Conservation (phyloP, 225 moss, liverwort and hornwort genomes). For the Rhytidiadelphus loreus region DNA sequence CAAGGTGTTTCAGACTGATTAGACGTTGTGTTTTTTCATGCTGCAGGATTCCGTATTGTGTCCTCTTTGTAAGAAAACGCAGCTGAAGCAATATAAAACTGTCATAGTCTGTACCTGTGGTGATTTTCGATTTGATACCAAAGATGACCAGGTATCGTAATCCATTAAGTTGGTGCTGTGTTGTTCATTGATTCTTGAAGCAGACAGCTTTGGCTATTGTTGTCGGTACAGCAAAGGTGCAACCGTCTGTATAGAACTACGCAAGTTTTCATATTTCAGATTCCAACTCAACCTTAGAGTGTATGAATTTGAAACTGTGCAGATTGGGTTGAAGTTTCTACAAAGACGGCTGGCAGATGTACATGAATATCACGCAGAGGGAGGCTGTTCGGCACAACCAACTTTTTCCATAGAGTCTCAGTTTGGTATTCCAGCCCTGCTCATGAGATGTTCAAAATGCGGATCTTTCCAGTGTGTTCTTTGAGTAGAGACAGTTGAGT, state of each 20-base stretch:
- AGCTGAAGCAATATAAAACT: slow-evolving; percentile 58
- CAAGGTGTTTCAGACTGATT: neutral
- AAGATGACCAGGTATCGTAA: slow-evolving; percentile 61
- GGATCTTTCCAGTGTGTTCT: slow-evolving; percentile 76
- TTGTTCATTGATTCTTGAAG: neutral
- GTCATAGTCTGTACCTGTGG: slow-evolving; percentile 76
- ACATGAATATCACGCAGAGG: slow-evolving; percentile 59
- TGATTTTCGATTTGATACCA: slow-evolving; percentile 72
- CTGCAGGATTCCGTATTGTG: slow-evolving; percentile 72
- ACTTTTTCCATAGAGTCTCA: slow-evolving; percentile 56
- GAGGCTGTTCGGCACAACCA: slow-evolving; percentile 57
- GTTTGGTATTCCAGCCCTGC: slow-evolving; percentile 80
- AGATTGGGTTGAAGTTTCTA: slow-evolving; percentile 77
- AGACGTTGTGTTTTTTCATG: neutral
- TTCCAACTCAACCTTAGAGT: neutral
- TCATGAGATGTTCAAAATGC: slow-evolving; percentile 80
- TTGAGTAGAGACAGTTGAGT: slow-evolving; percentile 2
- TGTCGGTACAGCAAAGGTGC: neutral
- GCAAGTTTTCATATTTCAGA: neutral
- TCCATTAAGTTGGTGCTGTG: neutral
- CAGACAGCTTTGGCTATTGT: neutral
- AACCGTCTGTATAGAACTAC: neutral
- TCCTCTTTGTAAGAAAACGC: slow-evolving; percentile 68
- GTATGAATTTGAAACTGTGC: neutral
- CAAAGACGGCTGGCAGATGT: slow-evolving; percentile 71